A percentile compares a stretch with the other conserved stretches of the same genome.
Evolutionary conservation across 768 basidiomycete genomes (phyloP).

Genomic region (Hemileccinum impolitum): DNA sequence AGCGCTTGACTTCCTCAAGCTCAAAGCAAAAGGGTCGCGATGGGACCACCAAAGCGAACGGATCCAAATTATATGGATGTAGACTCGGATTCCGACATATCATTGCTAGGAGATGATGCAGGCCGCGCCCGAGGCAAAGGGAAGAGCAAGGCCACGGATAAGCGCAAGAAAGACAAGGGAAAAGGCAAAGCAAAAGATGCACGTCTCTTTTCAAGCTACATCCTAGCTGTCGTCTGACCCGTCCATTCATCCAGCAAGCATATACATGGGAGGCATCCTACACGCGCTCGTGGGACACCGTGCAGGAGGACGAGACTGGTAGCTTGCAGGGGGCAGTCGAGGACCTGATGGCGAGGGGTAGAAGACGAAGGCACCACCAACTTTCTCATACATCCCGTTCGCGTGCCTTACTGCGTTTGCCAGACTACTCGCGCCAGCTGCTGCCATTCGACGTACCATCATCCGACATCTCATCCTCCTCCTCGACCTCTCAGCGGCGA

Average conservation of each 20-base stretch:
- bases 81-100: constrained; percentile 73
- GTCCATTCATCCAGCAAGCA: constrained; percentile 50
- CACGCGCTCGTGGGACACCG: constrained; percentile 93
- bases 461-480: constrained; percentile 92
- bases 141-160: constrained; percentile 52
- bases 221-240: constrained; percentile 1
- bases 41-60: constrained; percentile 26
- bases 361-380: constrained; percentile 68
- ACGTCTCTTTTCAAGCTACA: constrained; percentile 4
- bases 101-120: constrained; percentile 49
- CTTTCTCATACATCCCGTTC: not conserved
- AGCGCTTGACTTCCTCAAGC: not conserved
- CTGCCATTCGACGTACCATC: constrained; percentile 89
- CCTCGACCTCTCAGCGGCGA: constrained; percentile 87
- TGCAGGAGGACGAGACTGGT: constrained; percentile 93
- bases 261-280: constrained; percentile 98
- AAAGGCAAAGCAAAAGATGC: constrained; percentile 35
- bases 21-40: constrained; percentile 1
- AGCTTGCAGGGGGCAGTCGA: constrained; percentile 89
- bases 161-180: constrained; percentile 53
- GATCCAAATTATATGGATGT: constrained; percentile 46
- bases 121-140: constrained; percentile 53
- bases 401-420: constrained; percentile 5
- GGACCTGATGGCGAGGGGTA: constrained; percentile 80
- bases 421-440: constrained; percentile 77